phyloP scores from a whole-genome alignment of 164 flowering plant species.

The Sedum album region DNA sequence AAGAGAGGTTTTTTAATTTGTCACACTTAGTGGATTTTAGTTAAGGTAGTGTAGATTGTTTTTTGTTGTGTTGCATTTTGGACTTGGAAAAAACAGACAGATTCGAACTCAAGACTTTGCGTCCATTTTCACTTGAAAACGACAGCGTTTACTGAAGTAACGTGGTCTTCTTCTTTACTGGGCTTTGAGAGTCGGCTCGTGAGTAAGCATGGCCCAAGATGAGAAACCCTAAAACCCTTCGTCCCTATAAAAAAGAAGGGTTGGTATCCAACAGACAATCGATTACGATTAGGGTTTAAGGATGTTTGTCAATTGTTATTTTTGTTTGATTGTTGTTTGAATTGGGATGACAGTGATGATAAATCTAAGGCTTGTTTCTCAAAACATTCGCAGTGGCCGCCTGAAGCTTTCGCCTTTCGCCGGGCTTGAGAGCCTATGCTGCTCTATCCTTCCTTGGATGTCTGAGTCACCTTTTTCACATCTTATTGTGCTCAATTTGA shows the following conservation, averaged over 20 bases:
- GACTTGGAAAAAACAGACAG: no score
- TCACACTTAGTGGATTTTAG: no score
- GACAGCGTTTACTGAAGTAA: no score
- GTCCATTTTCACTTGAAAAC: no score
- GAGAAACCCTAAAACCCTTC: background rate
- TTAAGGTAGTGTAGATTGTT: no score
- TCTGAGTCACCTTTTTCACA: conserved; percentile 8
- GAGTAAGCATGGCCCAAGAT: background rate
- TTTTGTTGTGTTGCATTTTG: no score
- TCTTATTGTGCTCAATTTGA: no score
- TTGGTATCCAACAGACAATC: no score
- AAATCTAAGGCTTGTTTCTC: conserved; percentile 12
- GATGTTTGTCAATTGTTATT: background rate
- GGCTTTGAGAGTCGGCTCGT: no score
- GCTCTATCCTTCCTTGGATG: conserved; percentile 18
- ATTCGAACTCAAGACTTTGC: no score
- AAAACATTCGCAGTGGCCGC: conserved; percentile 46
- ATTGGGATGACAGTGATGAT: background rate
- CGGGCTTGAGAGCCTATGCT: conserved; percentile 20
- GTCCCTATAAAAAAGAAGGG: background rate
- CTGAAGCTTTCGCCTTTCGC: conserved; percentile 37
- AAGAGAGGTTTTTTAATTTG: no score
- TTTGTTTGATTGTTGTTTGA: background rate
- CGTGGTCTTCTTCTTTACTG: no score
- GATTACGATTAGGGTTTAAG: background rate